Evolutionary conservation across 257 asterid species (phyloP).

Genomic region (Dorcoceras hygrometricum): DNA sequence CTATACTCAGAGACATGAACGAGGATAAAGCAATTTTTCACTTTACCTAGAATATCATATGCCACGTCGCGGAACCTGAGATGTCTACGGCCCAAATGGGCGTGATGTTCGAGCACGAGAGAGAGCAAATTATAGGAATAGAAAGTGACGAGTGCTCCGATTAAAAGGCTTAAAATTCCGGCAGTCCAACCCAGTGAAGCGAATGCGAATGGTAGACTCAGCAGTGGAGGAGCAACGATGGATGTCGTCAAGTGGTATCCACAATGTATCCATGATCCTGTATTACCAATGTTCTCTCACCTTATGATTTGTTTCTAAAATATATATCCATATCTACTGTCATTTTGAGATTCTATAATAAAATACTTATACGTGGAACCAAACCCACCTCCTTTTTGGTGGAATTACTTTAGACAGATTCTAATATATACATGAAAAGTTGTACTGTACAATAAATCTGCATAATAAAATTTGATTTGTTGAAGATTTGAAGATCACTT

Average conservation of each 20-base stretch:
- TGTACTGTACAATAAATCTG: no score
- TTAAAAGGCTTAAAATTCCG: conserved; percentile 47
- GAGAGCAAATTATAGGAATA: conserved; percentile 73
- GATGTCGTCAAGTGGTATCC: conserved; percentile 91
- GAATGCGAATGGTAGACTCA: conserved; percentile 82
- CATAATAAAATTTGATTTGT: no score
- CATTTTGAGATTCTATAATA: not conserved
- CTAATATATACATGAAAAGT: no score
- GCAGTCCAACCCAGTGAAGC: conserved; percentile 77
- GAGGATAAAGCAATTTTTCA: no score
- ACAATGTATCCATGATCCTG: conserved; percentile 83
- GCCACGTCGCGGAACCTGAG: conserved; percentile 89
- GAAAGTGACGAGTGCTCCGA: conserved; percentile 66
- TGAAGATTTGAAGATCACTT: no score
- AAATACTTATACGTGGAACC: no score
- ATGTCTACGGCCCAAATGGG: conserved; percentile 57
- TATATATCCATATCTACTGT: not conserved
- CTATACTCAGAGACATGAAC: not conserved
- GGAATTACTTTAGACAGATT: no score
- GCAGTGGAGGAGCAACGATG: conserved; percentile 74
- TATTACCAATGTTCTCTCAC: not conserved
- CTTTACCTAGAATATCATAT: conserved; percentile 52
- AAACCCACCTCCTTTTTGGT: no score
- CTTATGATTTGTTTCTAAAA: not conserved
- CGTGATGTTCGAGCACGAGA: conserved; percentile 73